Evolutionary conservation across 169 alveolate species (phyloP).

Genomic region (Miamiensis avidus): DNA sequence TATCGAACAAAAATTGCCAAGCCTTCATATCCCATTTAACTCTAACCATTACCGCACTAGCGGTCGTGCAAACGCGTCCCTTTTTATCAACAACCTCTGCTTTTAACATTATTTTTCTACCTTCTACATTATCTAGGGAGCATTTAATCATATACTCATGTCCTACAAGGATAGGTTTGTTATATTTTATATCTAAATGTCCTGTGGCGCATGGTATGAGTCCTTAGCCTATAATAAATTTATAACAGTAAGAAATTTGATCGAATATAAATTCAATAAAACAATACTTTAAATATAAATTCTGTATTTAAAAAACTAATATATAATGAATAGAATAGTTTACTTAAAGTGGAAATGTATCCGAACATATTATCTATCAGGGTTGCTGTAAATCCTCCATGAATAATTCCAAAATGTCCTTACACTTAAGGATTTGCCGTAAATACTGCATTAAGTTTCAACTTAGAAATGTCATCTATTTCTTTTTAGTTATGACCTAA

Average conservation of each 20-base stretch:
- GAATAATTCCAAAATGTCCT: slow-evolving; percentile 39
- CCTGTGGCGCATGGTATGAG: slow-evolving; percentile 36
- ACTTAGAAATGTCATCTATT: neutral
- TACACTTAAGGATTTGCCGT: slow-evolving; percentile 5
- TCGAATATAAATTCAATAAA: too few species aligned
- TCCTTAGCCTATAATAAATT: neutral
- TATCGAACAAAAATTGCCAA: neutral
- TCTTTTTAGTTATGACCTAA: too few species aligned
- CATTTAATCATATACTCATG: slow-evolving; percentile 36
- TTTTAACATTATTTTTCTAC: slow-evolving; percentile 31
- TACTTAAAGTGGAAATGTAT: slow-evolving; percentile 19
- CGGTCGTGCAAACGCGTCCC: slow-evolving; percentile 10
- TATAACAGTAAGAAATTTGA: too few species aligned
- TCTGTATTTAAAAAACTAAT: too few species aligned
- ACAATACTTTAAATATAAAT: too few species aligned
- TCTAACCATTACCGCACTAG: slow-evolving; percentile 22
- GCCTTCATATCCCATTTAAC: slow-evolving; percentile 34
- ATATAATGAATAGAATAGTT: neutral
- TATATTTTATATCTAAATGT: slow-evolving; percentile 37
- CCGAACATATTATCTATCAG: slow-evolving; percentile 39
- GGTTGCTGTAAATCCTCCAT: slow-evolving; percentile 44
- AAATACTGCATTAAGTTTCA: slow-evolving; percentile 7
- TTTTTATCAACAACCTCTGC: slow-evolving; percentile 20
- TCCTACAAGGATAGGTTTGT: slow-evolving; percentile 27
- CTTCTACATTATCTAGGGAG: slow-evolving; percentile 29